These are phyloP conservation scores for Persicaria maculosa DNA, from an alignment of 148 eudicot species.

Conservation along the genomic window DNA sequence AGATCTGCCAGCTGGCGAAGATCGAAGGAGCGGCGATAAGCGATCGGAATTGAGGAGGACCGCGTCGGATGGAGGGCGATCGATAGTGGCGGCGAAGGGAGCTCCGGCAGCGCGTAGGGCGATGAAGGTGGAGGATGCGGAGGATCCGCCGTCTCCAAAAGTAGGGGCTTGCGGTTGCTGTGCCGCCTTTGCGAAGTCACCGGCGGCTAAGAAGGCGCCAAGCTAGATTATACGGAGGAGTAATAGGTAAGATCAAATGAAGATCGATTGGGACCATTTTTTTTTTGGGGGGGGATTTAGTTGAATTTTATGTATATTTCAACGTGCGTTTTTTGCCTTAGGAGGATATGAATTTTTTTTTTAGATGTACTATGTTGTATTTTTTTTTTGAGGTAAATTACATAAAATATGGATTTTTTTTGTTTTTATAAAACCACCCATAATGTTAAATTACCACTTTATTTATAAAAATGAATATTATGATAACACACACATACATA, in stretches of 20 bases:
- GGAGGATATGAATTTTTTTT: no score
- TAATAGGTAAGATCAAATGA: background rate
- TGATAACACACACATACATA: no score
- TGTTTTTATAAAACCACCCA: no score
- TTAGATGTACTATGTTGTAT: no score
- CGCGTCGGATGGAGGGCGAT: conserved; percentile 20
- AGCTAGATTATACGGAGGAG: background rate
- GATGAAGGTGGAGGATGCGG: conserved; percentile 36
- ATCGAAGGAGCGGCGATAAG: background rate
- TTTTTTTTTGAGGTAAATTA: no score
- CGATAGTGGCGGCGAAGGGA: background rate
- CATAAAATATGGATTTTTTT: no score
- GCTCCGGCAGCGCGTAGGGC: conserved; percentile 15
- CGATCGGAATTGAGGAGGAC: conserved; percentile 17
- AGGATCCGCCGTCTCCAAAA: conserved; percentile 79
- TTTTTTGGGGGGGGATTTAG: background rate
- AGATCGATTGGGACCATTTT: background rate
- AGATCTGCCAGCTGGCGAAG: background rate
- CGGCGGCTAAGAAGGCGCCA: conserved; percentile 4
- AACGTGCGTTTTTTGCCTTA: background rate
- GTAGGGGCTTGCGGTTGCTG: conserved; percentile 56
- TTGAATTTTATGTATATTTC: background rate
- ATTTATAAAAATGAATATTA: no score
- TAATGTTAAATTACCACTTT: no score
- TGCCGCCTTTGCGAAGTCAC: conserved; percentile 36